Evolutionary conservation across 2,329 filamentous ascomycete genomes (phyloP).

Genomic region (Lachnellula suecica): DNA sequence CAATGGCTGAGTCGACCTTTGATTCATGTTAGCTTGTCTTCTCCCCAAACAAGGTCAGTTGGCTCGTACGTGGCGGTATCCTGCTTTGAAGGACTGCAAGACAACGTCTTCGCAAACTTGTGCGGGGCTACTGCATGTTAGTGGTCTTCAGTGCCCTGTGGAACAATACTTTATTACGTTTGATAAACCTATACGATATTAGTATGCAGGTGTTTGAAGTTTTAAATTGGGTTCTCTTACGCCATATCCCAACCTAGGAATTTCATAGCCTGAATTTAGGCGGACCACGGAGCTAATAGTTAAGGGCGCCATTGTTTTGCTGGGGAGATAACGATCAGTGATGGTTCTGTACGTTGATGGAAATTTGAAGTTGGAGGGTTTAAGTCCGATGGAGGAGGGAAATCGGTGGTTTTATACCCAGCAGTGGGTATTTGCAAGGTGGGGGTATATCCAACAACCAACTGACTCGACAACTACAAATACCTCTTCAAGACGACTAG

Average conservation of each 20-base stretch:
- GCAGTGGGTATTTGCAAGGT: no score
- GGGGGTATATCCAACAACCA: no score
- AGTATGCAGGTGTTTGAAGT: slow-evolving; percentile 5
- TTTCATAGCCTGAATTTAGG: slow-evolving; percentile 59
- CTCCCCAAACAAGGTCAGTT: neutral
- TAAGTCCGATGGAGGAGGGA: no score
- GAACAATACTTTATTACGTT: slow-evolving; percentile 30
- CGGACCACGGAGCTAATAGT: slow-evolving; percentile 44
- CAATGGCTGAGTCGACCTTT: slow-evolving; percentile 56
- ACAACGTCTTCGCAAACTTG: slow-evolving; percentile 57
- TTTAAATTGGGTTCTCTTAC: slow-evolving; percentile 35
- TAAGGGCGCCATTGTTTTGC: slow-evolving; percentile 39
- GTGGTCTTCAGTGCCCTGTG: neutral
- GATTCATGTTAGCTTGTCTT: no score
- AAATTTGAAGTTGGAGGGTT: no score
- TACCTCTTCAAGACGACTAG: no score
- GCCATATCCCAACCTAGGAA: slow-evolving; percentile 59
- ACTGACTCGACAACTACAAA: no score
- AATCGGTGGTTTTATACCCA: neutral
- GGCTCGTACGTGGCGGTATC: slow-evolving; percentile 53
- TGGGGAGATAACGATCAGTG: neutral
- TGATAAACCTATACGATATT: slow-evolving; percentile 37
- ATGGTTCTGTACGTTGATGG: neutral
- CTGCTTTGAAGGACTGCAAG: slow-evolving; percentile 51
- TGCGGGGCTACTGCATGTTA: slow-evolving; percentile 45